Conservation (phyloP, 768 basidiomycete genomes). For the Mycena crocata region DNA sequence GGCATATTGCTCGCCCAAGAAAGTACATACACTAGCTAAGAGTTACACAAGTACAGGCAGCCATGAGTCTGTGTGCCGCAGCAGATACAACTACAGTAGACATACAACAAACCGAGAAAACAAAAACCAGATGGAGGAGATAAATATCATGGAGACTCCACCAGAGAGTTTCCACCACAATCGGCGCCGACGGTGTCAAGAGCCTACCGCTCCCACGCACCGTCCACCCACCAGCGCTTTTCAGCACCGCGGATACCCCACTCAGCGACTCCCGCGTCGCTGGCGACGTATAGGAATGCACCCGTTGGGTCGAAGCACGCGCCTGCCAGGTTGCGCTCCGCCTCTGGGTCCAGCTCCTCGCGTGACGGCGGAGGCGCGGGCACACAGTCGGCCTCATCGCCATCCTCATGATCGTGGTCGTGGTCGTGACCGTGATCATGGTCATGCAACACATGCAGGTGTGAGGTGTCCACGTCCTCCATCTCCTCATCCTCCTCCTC, state of each 20-base stretch:
- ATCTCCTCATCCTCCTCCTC: conserved; percentile 36
- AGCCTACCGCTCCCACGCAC: conserved; percentile 50
- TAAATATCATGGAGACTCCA: conserved; percentile 1
- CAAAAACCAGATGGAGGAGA: neutral
- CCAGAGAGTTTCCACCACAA: neutral
- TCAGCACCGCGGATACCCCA: conserved; percentile 80
- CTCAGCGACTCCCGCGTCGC: conserved; percentile 75
- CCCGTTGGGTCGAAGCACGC: conserved; percentile 81
- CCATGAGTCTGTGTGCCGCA: neutral
- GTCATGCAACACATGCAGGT: no score
- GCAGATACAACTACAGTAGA: conserved; percentile 11
- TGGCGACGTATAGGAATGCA: conserved; percentile 75
- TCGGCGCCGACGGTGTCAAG: neutral
- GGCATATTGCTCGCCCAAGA: neutral
- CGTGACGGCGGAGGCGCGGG: conserved; percentile 40
- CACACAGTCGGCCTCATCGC: conserved; percentile 20
- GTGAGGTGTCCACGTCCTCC: conserved; percentile 43
- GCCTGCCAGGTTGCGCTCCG: conserved; percentile 72
- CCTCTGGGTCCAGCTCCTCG: conserved; percentile 35
- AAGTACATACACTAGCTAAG: neutral
- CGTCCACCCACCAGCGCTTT: conserved; percentile 78
- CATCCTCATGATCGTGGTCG: neutral
- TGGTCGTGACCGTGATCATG: no score
- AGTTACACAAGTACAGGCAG: conserved; percentile 2
- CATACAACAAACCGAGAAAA: neutral